Base-by-base conservation (phyloP, 768 basidiomycete species). In the Rhodotorula kratochvilovae region DNA sequence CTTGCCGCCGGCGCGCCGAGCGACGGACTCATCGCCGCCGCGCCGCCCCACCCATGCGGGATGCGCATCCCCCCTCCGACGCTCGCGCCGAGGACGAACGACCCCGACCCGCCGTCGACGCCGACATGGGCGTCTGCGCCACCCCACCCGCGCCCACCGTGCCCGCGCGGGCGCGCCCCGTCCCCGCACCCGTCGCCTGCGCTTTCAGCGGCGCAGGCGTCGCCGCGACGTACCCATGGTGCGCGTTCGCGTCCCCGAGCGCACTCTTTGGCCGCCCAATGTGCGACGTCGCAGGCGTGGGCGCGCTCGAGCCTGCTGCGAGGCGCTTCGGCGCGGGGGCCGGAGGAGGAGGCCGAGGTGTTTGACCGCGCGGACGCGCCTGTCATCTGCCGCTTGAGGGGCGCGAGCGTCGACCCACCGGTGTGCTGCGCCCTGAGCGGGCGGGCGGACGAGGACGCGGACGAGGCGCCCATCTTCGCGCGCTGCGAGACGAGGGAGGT, bases 371-470 rank as follows among this genome's bases (percentile, higher is more conserved):
- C 31, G 1, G 67, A 62, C 0, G 54, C 63, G 63, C 73, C 73
- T 10, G 73, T 74, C 69, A 74, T 74, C 61, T 74, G 73, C 8
- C 73, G 73, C 42, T 74, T 74, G 53, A 74, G 48, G 2, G 70
- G 70, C 2, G 63, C 63, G 17, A 61, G 31, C 4, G 60, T 33
- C 27, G 67, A 45, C 0, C 48, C 48, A 35, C 73, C 73, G 7
- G 73, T 74, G 12, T 43, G 59, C 27, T 74, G 73, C 0, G 73
- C 21, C 16, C 51, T 46, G 42, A 74, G 59, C 4, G 72, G 67
- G 39, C 67, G 61, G 23, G 67, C 31, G 29, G 71, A 36, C 0
- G 57, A 60, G 42, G 36, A 5, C 3, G 63, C 46, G 10, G 61
- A 42, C 33, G 60, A 57, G 25, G 29, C 33, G 27, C 67, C 72